phyloP scores from a whole-genome alignment of 2,329 filamentous ascomycete species.

The Periglandula ipomoeae region DNA sequence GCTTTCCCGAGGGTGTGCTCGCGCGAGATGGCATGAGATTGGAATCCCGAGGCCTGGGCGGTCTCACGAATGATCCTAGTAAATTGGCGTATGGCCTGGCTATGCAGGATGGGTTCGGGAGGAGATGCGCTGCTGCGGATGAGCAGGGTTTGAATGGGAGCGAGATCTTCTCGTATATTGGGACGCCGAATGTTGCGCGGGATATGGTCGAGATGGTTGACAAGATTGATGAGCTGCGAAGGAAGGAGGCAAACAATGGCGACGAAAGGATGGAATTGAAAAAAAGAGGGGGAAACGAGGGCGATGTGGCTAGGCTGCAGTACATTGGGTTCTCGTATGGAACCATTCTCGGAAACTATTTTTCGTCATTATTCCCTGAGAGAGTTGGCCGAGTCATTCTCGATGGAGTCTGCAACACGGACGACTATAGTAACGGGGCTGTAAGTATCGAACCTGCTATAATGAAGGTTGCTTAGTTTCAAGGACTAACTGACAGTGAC shows the following conservation, averaged over 20 bases:
- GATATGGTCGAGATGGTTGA: conserved; percentile 38
- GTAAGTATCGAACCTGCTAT: conserved; percentile 19
- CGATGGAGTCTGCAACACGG: conserved; percentile 27
- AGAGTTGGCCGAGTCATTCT: conserved; percentile 32
- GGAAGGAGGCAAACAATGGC: conserved; percentile 4
- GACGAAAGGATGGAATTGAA: conserved; percentile 8
- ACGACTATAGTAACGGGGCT: conserved; percentile 24
- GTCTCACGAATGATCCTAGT: conserved; percentile 11
- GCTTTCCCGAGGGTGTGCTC: conserved; percentile 23
- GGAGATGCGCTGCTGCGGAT: conserved; percentile 18
- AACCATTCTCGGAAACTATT: conserved; percentile 25
- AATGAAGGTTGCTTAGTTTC: neutral
- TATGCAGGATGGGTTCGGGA: conserved; percentile 16
- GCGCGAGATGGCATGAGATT: conserved; percentile 21
- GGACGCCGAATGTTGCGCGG: conserved; percentile 29
- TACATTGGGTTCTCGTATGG: conserved; percentile 44
- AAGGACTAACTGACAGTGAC: neutral
- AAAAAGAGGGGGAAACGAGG: conserved; percentile 5
- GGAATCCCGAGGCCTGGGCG: conserved; percentile 22
- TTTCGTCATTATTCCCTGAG: conserved; percentile 26
- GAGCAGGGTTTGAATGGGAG: conserved; percentile 8
- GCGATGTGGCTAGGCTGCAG: conserved; percentile 21
- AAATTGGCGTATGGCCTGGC: conserved; percentile 19
- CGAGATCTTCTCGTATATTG: conserved; percentile 23
- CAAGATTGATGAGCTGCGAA: conserved; percentile 25